These are phyloP conservation scores for Rossbeevera mucosa DNA, from an alignment of 768 basidiomycete species.

Conservation along the genomic window DNA sequence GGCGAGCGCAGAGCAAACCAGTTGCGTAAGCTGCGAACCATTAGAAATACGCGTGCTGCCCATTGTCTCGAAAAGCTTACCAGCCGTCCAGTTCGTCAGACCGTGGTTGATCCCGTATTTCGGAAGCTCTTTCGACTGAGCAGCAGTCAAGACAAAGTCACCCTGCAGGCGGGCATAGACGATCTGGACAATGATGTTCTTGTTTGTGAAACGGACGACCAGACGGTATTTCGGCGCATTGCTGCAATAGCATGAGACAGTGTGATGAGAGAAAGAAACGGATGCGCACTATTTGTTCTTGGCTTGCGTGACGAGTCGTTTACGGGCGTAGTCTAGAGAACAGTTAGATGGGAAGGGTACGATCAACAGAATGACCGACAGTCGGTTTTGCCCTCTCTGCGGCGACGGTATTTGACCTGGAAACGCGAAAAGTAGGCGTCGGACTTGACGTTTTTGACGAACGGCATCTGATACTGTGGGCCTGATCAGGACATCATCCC, in stretches of 20 bases:
- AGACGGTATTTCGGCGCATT: conserved; percentile 98
- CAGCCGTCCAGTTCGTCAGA: conserved; percentile 97
- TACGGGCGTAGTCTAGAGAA: conserved; percentile 86
- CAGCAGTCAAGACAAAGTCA: conserved; percentile 87
- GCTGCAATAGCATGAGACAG: conserved; percentile 35
- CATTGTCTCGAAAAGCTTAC: conserved; percentile 37
- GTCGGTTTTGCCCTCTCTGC: conserved; percentile 98
- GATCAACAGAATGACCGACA: conserved; percentile 47
- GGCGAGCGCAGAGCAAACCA: conserved; percentile 90
- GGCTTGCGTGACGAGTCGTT: conserved; percentile 94
- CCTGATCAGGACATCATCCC: conserved; percentile 30
- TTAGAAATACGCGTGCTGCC: neutral
- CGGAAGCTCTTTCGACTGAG: conserved; percentile 87
- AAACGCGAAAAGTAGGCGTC: conserved; percentile 97
- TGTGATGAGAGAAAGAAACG: neutral
- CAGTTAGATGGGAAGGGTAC: conserved; percentile 5
- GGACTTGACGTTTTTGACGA: conserved; percentile 96
- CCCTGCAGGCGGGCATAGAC: conserved; percentile 97
- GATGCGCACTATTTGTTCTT: conserved; percentile 94
- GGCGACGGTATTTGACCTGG: conserved; percentile 97
- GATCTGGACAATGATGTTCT: conserved; percentile 90
- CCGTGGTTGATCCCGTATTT: conserved; percentile 97
- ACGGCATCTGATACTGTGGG: conserved; percentile 74
- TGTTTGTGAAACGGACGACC: conserved; percentile 99
- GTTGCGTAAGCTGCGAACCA: conserved; percentile 80